These are phyloP conservation scores for Aquilaria malaccensis DNA, from an alignment of 345 rosid species.

Conservation along the genomic window DNA sequence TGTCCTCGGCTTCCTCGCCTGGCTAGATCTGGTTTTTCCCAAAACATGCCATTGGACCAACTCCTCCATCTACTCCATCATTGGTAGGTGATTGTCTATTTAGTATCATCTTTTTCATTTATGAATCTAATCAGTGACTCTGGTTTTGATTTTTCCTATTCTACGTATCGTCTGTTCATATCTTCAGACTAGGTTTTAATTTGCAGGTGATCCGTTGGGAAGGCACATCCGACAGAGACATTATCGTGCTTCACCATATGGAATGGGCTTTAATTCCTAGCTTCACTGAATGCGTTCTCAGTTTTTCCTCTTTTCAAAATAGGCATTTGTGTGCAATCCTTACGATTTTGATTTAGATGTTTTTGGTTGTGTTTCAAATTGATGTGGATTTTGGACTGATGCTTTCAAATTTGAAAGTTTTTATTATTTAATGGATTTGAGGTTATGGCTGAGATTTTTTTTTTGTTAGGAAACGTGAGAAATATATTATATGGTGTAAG, in stretches of 20 bases:
- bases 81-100: constrained; percentile 26
- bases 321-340: too few relatives aligned
- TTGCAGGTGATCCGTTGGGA: constrained; percentile 62
- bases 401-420: too few relatives aligned
- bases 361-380: too few relatives aligned
- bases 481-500: too few relatives aligned
- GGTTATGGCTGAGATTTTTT: too few relatives aligned
- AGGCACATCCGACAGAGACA: constrained; percentile 28
- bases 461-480: too few relatives aligned
- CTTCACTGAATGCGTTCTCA: constrained; percentile 27
- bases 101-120: background rate
- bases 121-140: background rate
- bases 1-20: too few relatives aligned
- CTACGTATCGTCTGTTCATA: constrained; percentile 77
- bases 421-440: too few relatives aligned
- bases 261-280: constrained; percentile 85
- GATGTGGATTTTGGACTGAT: too few relatives aligned
- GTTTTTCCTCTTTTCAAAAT: too few relatives aligned
- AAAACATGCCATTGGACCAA: constrained; percentile 54
- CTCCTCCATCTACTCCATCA: constrained; percentile 33
- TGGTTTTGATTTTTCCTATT: constrained; percentile 1
- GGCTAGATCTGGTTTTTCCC: constrained; percentile 16
- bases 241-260: constrained; percentile 65
- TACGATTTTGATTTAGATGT: too few relatives aligned
- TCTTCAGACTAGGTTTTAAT: constrained; percentile 60